Base-by-base conservation (phyloP, 2,329 filamentous ascomycete genomes). In the Pseudogymnoascus sp. region DNA sequence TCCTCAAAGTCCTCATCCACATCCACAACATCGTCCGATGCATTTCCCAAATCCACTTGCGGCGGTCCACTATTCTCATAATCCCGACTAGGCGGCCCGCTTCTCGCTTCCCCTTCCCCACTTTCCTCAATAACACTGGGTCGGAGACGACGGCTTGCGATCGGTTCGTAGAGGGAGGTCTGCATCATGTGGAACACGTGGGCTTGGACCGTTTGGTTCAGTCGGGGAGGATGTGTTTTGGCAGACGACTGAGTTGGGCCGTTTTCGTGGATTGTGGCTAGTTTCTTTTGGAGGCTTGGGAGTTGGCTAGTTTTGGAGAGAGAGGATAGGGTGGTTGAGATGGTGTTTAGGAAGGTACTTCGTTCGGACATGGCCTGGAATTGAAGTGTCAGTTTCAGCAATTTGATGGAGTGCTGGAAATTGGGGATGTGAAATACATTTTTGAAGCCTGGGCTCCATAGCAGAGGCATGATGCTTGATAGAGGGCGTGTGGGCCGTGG, bases 391-490 rank as follows among this genome's bases (percentile, higher is more conserved):
- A 35, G 23, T 36, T 23, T 21, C 13, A 10, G 10, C 9, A 28
- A 23, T 2, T 38, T 4, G 3, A 7, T 23, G 7, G 35, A 5
- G 3, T 10, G 7, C 11, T 42, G n/a, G 19, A n/a, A 38, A 28
- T n/a, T 38, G 4, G 4, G 13, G 35, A n/a, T 7, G 15, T 19
- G 35, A 33, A 31, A 8, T 66, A 71, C 71, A 62, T 71, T 63
- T 63, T 67, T 68, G 40, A 71, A 72, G 0, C 67, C 70, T 5
- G 70, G 69, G 64, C 66, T 68, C 65, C 71, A 73, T 11, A 71
- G 62, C 8, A 60, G 59, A 1, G 71, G 71, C 13, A 65, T 64
- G 13, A 70, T 60, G 8, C 23, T 62, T n/a, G 67, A 67, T 23
- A 71, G 61, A 13, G 66, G 62, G 17, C 53, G 57, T 31, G 36